Base-by-base conservation (phyloP, 169 alveolate species). In the Theileria equi region DNA sequence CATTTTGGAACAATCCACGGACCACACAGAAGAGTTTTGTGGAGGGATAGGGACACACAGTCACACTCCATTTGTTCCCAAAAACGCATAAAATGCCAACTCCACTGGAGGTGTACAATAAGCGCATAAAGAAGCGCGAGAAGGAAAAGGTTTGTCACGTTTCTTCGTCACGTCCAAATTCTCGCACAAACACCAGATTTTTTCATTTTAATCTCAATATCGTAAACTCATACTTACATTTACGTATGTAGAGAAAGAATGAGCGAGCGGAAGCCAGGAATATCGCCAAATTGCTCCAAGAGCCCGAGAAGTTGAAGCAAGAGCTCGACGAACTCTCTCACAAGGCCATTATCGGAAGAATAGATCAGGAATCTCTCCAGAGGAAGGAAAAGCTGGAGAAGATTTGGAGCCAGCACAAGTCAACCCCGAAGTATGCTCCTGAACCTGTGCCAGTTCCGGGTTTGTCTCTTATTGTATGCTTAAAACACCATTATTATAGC, bases 311-410 rank as follows among this genome's bases (percentile, higher is more conserved):
- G 25, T 60, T 77, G 6, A 77, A 77, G 49, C 60, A 77, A 70
- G 86, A 77, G 34, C 69, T 77, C 8, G 77, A 67, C 28, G 81
- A 77, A 32, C 72, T 74, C 0, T 60, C 84, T 26, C 84, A 74
- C 31, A 74, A 74, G 29, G 84, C 77, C 7, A 74, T 74, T 35
- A 74, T 74, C 11, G 84, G 84, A 31, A 63, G 84, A 31, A 64
- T 74, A 0, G 71, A 74, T 25, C 63, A 36, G 5, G 64, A 25
- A 0, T 59, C 43, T 0, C 38, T 62, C 28, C 59, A 52, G 29
- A 63, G 84, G 17, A 74, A 74, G 84, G 84, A 58, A 0, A 74
- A 74, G 17, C 65, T 74, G 0, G 80, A 74, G 11, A 50, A 54
- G 29, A 32, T 74, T 16, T 74, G 84, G 84, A 67, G 43, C 19